These are phyloP conservation scores for Vicia villosa DNA, from an alignment of 306 rosid species.

Conservation along the genomic window DNA sequence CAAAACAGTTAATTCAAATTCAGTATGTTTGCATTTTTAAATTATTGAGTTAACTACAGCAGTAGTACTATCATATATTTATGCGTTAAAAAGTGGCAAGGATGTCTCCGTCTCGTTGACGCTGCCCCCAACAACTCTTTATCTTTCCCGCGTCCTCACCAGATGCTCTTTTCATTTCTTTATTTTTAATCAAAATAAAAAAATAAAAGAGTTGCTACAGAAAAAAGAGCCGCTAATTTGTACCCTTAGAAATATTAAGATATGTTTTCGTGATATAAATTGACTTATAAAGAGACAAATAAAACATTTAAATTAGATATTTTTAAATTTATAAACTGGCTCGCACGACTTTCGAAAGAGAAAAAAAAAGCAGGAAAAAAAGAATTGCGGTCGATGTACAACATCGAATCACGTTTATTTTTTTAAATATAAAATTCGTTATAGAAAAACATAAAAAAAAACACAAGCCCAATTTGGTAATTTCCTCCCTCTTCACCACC, in stretches of 20 bases:
- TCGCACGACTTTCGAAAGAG: not conserved
- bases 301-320: not conserved
- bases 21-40: not conserved
- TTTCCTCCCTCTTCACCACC: constrained; percentile 9
- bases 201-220: no score
- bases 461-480: constrained; percentile 44
- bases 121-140: constrained; percentile 26
- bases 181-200: not conserved
- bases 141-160: constrained; percentile 45
- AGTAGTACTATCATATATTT: no score
- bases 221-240: no score
- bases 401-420: constrained; percentile 17
- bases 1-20: not conserved
- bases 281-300: no score
- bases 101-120: constrained; percentile 37
- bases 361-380: not conserved
- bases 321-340: not conserved
- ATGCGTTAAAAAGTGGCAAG: constrained; percentile 4
- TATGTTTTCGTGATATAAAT: no score
- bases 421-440: not conserved
- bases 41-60: no score
- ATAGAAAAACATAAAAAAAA: not conserved
- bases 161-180: constrained; percentile 29
- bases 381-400: constrained; percentile 2
- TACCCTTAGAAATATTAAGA: no score